Evolutionary conservation across 352 stramenopile species (phyloP).

Genomic region (Phytophthora ramorum): DNA sequence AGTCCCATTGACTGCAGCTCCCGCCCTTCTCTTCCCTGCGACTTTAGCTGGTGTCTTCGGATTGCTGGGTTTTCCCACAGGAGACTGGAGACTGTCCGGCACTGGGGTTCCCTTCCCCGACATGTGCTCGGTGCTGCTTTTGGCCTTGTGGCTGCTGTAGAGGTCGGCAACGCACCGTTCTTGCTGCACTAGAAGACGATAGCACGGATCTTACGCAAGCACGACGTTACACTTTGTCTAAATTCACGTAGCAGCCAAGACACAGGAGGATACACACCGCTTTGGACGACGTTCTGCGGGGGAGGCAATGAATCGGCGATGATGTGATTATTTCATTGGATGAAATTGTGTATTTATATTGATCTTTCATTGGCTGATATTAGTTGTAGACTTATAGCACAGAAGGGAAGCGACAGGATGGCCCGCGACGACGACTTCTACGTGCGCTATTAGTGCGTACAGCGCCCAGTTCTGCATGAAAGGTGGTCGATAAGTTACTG

Average conservation of each 20-base stretch:
- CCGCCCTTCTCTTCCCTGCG: conserved; percentile 49
- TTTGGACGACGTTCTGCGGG: conserved; percentile 9
- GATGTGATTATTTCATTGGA: conserved; percentile 17
- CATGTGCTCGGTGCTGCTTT: conserved; percentile 25
- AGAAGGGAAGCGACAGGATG: conserved; percentile 54
- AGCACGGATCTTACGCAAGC: not conserved
- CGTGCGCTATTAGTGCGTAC: conserved; percentile 87
- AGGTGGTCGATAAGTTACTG: not conserved
- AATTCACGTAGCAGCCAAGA: not conserved
- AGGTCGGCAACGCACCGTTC: conserved; percentile 1
- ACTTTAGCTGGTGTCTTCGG: conserved; percentile 52
- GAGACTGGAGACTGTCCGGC: conserved; percentile 40
- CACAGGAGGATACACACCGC: conserved; percentile 9
- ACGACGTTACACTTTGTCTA: not conserved
- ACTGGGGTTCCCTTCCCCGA: conserved; percentile 41
- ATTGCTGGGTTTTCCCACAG: conserved; percentile 39
- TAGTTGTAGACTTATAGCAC: not conserved
- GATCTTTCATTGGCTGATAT: conserved; percentile 42
- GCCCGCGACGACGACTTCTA: conserved; percentile 84
- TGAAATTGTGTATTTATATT: conserved; percentile 3
- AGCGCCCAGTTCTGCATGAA: not conserved
- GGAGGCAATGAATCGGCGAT: conserved; percentile 4
- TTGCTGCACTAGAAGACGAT: not conserved
- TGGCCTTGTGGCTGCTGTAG: not conserved
- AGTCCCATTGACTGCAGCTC: conserved; percentile 27